These are phyloP conservation scores for Reticulascus tulasneorum DNA, from an alignment of 2,329 filamentous ascomycete species.

Conservation along the genomic window DNA sequence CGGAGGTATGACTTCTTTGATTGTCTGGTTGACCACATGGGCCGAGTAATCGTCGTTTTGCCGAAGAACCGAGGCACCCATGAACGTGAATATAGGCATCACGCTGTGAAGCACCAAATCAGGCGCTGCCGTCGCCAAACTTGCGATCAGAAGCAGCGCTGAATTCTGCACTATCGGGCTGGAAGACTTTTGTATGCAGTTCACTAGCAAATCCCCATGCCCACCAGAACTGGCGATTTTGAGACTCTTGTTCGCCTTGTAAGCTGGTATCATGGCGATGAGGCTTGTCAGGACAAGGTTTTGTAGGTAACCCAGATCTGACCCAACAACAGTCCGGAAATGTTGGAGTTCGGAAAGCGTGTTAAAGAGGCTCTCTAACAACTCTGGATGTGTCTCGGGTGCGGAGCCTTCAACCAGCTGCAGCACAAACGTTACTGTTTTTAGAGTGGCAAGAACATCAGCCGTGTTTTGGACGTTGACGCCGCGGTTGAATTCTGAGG, in stretches of 20 bases:
- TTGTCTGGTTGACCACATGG: slow-evolving; percentile 91
- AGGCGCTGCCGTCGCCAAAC: slow-evolving; percentile 80
- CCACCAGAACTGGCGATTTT: slow-evolving; percentile 75
- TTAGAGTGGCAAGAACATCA: slow-evolving; percentile 64
- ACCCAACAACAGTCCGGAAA: slow-evolving; percentile 74
- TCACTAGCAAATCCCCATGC: slow-evolving; percentile 85
- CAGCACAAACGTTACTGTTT: slow-evolving; percentile 78
- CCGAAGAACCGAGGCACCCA: slow-evolving; percentile 84
- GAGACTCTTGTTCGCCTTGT: slow-evolving; percentile 56
- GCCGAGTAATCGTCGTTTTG: slow-evolving; percentile 97
- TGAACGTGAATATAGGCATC: slow-evolving; percentile 99
- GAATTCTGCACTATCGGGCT: slow-evolving; percentile 93
- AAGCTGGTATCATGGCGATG: slow-evolving; percentile 75
- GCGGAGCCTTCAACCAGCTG: slow-evolving; percentile 82
- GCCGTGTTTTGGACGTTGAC: slow-evolving; percentile 58
- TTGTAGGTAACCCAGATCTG: slow-evolving; percentile 87
- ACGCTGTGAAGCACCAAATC: slow-evolving; percentile 93
- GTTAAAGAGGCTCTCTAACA: slow-evolving; percentile 77
- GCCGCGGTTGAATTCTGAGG: slow-evolving; percentile 60
- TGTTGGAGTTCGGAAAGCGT: slow-evolving; percentile 84
- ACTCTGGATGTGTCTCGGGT: slow-evolving; percentile 68
- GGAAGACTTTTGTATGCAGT: slow-evolving; percentile 86
- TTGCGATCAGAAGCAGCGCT: slow-evolving; percentile 82
- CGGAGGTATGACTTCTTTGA: slow-evolving; percentile 89
- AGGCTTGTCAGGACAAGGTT: slow-evolving; percentile 79